phyloP scores from a whole-genome alignment of 2,329 filamentous ascomycete species.

The Colletotrichum shisoi region DNA sequence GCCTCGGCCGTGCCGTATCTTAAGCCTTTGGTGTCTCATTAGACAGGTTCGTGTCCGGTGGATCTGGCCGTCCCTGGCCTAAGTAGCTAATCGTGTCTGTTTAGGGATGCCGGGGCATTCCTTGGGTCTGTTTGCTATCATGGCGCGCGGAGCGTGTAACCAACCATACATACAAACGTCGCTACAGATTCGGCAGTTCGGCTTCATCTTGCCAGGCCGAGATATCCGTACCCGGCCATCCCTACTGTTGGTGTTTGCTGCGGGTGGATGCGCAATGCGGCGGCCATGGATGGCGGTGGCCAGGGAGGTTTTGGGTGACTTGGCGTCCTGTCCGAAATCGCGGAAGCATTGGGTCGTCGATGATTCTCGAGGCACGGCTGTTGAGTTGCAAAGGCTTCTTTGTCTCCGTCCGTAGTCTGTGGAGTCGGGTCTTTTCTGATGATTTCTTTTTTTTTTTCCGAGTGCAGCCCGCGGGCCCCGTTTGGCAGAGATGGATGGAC shows the following conservation, averaged over 20 bases:
- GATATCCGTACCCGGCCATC: constrained; percentile 10
- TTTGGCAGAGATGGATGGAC: no score
- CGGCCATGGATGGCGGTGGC: constrained; percentile 14
- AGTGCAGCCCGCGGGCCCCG: no score
- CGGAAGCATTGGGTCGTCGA: no score
- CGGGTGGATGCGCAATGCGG: constrained; percentile 5
- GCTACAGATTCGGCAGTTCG: background rate
- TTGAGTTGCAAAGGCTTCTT: background rate
- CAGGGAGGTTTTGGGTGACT: background rate
- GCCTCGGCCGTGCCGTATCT: background rate
- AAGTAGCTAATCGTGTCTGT: no score
- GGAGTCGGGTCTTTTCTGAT: no score
- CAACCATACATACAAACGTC: no score
- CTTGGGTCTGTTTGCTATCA: background rate
- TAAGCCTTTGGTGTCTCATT: background rate
- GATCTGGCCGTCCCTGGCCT: background rate
- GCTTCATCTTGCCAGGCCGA: constrained; percentile 17
- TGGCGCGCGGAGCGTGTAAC: background rate
- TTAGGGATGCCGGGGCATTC: background rate
- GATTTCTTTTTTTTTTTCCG: no score
- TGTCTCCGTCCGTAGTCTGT: no score
- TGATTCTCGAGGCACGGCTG: background rate
- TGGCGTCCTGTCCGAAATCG: background rate
- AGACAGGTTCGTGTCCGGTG: constrained; percentile 1
- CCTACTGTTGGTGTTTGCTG: background rate